phyloP scores from a whole-genome alignment of 306 rosid genomes.

The Quercus glauca region DNA sequence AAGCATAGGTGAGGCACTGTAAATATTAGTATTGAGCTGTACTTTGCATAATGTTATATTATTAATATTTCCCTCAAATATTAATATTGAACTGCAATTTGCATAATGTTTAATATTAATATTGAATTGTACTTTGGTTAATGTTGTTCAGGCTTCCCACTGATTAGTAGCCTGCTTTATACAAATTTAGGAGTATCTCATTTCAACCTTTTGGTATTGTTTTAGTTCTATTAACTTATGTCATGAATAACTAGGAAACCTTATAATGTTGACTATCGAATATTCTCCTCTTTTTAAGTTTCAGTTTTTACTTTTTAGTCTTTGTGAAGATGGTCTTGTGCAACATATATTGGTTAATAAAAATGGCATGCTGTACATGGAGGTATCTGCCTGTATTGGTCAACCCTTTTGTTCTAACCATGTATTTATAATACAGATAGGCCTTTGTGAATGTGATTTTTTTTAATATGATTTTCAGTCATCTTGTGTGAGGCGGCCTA shows the following conservation, averaged over 20 bases:
- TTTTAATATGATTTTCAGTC: conserved; percentile 47
- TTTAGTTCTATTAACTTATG: background rate
- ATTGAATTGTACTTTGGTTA: background rate
- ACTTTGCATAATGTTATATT: background rate
- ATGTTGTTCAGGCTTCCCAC: background rate
- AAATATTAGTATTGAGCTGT: background rate
- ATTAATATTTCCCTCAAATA: background rate
- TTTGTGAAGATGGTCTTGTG: background rate
- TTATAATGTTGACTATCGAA: background rate
- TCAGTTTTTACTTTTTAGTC: background rate
- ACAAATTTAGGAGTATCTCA: background rate
- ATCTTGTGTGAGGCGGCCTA: conserved; percentile 87
- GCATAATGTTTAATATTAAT: background rate
- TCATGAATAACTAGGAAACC: background rate
- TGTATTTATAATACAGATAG: background rate
- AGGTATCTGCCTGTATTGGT: background rate
- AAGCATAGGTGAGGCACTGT: background rate
- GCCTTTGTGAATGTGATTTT: conserved; percentile 12
- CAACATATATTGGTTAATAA: conserved; percentile 4
- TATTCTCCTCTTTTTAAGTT: background rate
- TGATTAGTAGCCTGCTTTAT: background rate
- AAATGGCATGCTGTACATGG: conserved; percentile 1
- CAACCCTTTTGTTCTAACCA: background rate
- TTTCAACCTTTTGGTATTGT: background rate
- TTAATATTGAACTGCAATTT: background rate